Conservation (phyloP, 164 flowering plant species). For the Litsea cubeba region DNA sequence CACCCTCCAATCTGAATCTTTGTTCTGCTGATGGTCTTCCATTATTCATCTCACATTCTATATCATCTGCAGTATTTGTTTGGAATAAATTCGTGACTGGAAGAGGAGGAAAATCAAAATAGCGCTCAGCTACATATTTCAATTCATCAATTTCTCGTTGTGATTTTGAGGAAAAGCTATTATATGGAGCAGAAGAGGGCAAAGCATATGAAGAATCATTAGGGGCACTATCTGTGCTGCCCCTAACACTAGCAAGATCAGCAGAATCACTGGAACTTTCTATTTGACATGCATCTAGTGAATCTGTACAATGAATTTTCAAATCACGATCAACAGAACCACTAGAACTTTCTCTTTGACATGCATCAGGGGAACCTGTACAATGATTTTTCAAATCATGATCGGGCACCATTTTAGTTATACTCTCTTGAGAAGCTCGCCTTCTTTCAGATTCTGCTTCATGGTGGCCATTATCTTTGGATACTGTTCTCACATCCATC, state of each 20-base stretch:
- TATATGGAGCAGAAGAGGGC: slow-evolving; percentile 30
- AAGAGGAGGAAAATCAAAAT: slow-evolving; percentile 65
- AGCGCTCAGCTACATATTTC: slow-evolving; percentile 28
- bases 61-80: slow-evolving; percentile 28
- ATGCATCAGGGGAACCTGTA: slow-evolving; percentile 34
- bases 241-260: slow-evolving; percentile 50
- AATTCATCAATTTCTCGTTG: slow-evolving; percentile 29
- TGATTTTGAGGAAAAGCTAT: slow-evolving; percentile 25
- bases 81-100: slow-evolving; percentile 69
- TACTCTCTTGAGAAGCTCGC: slow-evolving; percentile 33
- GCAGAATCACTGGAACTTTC: slow-evolving; percentile 50
- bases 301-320: slow-evolving; percentile 38
- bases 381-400: slow-evolving; percentile 28
- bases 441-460: slow-evolving; percentile 33
- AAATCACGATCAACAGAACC: slow-evolving; percentile 15
- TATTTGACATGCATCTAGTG: slow-evolving; percentile 28
- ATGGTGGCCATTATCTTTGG: slow-evolving; percentile 37
- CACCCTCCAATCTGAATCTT: slow-evolving; percentile 35
- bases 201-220: slow-evolving; percentile 40
- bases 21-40: slow-evolving; percentile 27
- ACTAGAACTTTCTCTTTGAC: slow-evolving; percentile 42
- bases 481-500: slow-evolving; percentile 70
- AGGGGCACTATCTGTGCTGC: slow-evolving; percentile 43
- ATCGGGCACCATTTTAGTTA: slow-evolving; percentile 23
- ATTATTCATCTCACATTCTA: slow-evolving; percentile 19